Evolutionary conservation across 1,139 yeast species (phyloP).

Genomic region (Lodderomyces metapsilosis): DNA sequence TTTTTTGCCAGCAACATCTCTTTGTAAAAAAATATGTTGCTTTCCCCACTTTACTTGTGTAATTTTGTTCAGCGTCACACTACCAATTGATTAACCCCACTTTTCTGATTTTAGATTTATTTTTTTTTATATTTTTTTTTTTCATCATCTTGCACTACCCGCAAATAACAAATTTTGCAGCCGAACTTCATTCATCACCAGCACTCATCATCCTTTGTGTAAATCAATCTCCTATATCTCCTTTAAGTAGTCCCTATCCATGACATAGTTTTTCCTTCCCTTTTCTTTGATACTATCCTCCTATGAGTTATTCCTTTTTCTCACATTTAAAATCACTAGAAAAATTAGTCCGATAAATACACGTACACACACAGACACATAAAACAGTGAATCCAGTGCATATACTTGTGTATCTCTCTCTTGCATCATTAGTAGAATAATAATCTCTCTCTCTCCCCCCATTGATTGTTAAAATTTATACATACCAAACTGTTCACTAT

Average conservation of each 20-base stretch:
- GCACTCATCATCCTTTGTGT: background rate
- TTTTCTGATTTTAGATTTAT: too few species aligned
- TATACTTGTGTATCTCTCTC: background rate
- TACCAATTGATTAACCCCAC: background rate
- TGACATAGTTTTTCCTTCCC: background rate
- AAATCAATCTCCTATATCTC: background rate
- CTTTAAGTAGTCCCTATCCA: background rate
- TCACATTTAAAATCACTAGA: constrained; percentile 1
- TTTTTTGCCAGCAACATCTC: too few species aligned
- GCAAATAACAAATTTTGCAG: background rate
- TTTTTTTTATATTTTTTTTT: background rate
- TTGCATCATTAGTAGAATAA: background rate
- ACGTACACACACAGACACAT: too few species aligned
- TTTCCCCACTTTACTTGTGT: background rate
- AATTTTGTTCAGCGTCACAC: background rate
- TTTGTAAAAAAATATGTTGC: too few species aligned
- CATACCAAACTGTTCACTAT: constrained; percentile 40
- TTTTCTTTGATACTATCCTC: background rate
- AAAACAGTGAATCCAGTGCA: too few species aligned
- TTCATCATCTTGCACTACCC: background rate
- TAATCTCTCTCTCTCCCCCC: background rate
- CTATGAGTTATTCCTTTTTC: background rate
- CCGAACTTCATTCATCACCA: background rate
- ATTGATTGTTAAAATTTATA: constrained; percentile 17
- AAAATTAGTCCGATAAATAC: background rate